Evolutionary conservation across 139 green algal species (phyloP), one percentile per base, ranked within the genome.

Genomic region (Zygnema cylindricum): DNA sequence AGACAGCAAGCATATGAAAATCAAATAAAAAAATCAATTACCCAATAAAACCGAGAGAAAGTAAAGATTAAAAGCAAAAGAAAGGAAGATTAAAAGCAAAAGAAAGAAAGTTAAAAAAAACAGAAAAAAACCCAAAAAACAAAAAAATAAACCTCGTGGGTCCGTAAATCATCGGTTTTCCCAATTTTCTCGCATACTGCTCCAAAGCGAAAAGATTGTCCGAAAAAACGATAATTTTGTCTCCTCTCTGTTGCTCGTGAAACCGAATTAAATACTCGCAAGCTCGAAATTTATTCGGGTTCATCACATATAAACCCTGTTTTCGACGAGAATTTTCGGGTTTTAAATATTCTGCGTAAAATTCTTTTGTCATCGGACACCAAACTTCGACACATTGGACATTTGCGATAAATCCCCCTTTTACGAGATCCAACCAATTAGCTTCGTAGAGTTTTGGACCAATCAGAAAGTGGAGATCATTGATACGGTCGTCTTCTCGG

Each of bases 401-500:
- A 84, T 98, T 98, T 78, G 97, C 97, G 85, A 99, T 98, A 94
- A 98, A 96, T 0, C 97, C 97, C 0, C 95, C 96, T 1, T 94
- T 91, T 23, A 97, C 97, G 49, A 99, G 93, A 95, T 99, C 98
- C 82, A 99, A 94, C 97, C 97, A 99, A 93, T 99, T 99, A 85
- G 97, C 97, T 92, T 99, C 97, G 83, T 99, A 99, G 88, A 99
- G 95, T 94, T 99, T 98, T 82, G 97, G 92, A 2, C 94, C 96
- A 79, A 99, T 99, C 16, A 99, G 94, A 91, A 99, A 99, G 93
- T 99, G 99, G 71, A 99, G 96, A 92, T 99, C 97, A 0, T 90
- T 91, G 21, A 94, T 93, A 0, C 81, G 81, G 79, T 97, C 94
- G 91, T 99, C 97, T 94, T 99, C 97, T 0, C 97, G 94, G 43